Evolutionary conservation across 306 rosid genomes (phyloP).

Genomic region (Castanea mollissima): DNA sequence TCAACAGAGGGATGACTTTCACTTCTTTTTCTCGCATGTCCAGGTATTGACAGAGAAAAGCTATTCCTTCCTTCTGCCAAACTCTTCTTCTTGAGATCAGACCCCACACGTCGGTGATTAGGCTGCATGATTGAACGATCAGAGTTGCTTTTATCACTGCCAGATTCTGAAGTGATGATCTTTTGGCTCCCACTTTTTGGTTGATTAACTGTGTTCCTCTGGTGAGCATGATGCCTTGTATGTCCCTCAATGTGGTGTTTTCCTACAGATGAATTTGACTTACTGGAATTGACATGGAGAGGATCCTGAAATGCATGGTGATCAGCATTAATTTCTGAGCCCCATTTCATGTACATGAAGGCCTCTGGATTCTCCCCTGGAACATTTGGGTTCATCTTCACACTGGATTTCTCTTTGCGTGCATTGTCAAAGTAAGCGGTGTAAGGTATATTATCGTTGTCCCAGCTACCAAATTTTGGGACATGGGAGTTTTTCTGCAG

Average conservation of each 20-base stretch:
- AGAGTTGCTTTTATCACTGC: constrained; percentile 25
- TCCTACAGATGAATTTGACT: neutral
- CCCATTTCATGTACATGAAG: neutral
- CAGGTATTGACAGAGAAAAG: neutral
- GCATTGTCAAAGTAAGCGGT: constrained; percentile 47
- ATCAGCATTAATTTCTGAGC: neutral
- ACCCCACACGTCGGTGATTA: neutral
- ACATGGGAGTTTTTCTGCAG: constrained; percentile 30
- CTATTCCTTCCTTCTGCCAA: constrained; percentile 4
- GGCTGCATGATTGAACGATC: constrained; percentile 13
- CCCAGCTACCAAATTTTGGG: constrained; percentile 57
- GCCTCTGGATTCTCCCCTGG: constrained; percentile 47
- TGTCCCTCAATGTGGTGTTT: neutral
- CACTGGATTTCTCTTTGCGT: constrained; percentile 16
- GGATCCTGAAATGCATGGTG: neutral
- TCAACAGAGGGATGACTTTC: constrained; percentile 2
- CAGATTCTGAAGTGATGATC: constrained; percentile 11
- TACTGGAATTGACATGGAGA: neutral
- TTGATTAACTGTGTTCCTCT: neutral
- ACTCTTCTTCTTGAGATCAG: constrained; percentile 10
- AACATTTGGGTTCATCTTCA: constrained; percentile 43
- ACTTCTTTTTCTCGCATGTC: neutral
- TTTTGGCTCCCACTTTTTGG: neutral
- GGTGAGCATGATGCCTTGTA: neutral
- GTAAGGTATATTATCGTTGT: constrained; percentile 38